Conservation (phyloP, 257 asterid genomes). For the Eustoma russellianum region DNA sequence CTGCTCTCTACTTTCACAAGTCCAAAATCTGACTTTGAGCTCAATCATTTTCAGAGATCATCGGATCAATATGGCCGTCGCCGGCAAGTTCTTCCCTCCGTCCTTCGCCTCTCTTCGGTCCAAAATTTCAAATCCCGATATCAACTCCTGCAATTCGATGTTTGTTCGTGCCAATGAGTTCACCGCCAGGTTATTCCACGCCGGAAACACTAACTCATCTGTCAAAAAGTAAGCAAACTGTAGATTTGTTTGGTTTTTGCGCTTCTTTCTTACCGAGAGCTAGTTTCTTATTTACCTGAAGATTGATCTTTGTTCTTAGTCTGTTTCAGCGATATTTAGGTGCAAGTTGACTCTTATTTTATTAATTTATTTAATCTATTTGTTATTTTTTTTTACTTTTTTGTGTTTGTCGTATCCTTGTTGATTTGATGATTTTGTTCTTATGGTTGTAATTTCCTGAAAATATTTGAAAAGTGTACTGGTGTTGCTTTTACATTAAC, state of each 20-base stretch:
- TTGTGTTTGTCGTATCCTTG: not conserved
- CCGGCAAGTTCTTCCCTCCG: slow-evolving; percentile 36
- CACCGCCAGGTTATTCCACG: slow-evolving; percentile 6
- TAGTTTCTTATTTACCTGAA: slow-evolving; percentile 5
- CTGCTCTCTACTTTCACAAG: not conserved
- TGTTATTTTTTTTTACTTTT: not conserved
- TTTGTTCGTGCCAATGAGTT: slow-evolving; percentile 13
- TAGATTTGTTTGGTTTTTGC: not conserved
- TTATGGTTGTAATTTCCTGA: not conserved
- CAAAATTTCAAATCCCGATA: slow-evolving; percentile 18
- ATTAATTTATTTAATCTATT: too few relatives aligned
- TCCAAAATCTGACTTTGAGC: not conserved
- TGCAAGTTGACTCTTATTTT: slow-evolving; percentile 1
- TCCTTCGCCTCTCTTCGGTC: slow-evolving; percentile 25
- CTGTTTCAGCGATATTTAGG: not conserved
- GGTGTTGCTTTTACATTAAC: slow-evolving; percentile 1
- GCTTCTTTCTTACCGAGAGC: not conserved
- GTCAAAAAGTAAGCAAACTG: slow-evolving; percentile 23
- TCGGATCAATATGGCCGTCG: slow-evolving; percentile 38
- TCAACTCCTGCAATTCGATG: slow-evolving; percentile 10
- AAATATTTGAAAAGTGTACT: not conserved
- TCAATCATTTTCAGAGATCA: not conserved
- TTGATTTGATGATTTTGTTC: too few relatives aligned
- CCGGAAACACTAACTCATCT: slow-evolving; percentile 3
- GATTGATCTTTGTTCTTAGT: too few relatives aligned